Percentiles rank a stretch among this genome's conserved stretches.
Conservation (phyloP, 2,329 filamentous ascomycete species). For the Venturiaceae sp. region DNA sequence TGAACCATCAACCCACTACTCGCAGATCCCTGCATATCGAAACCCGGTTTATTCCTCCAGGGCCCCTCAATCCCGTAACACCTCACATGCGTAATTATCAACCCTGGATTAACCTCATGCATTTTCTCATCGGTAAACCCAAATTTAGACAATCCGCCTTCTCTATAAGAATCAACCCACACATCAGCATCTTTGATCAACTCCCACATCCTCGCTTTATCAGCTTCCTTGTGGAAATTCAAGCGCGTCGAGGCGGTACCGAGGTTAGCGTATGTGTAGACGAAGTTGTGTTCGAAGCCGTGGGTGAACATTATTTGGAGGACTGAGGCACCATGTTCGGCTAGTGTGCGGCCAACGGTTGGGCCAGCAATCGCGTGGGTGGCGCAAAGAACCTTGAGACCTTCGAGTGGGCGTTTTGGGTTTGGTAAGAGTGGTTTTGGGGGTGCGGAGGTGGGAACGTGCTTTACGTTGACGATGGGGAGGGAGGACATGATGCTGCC, state of each 20-base stretch:
- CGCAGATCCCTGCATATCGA: slow-evolving; percentile 1
- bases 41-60: background rate
- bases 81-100: background rate
- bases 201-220: background rate
- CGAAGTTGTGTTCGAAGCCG: background rate
- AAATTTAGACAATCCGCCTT: background rate
- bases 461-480: background rate
- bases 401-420: slow-evolving; percentile 1
- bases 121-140: background rate
- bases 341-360: background rate
- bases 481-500: background rate
- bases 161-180: background rate
- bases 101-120: background rate
- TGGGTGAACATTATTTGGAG: background rate
- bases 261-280: slow-evolving; percentile 1
- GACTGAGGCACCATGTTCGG: background rate
- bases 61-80: background rate
- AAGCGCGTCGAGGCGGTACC: background rate
- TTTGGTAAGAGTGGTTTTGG: background rate
- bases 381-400: background rate
- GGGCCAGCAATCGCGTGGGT: background rate
- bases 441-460: background rate
- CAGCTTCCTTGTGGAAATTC: background rate
- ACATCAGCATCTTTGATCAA: background rate
- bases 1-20: background rate